Conservation (phyloP, 768 basidiomycete species). For the Suillus fuscotomentosus region DNA sequence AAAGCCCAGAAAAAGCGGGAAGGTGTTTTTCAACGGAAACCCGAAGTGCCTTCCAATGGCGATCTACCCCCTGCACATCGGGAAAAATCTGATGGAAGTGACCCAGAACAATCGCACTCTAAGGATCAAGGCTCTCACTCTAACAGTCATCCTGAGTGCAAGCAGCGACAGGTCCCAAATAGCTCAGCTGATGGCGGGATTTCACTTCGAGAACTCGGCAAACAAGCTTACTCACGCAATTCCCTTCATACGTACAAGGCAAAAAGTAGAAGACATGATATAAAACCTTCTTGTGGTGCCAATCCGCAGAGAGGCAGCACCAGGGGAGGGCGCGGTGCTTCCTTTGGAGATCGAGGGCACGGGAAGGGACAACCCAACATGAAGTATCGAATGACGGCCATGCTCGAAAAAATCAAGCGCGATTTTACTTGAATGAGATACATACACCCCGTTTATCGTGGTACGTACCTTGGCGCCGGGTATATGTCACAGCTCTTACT, state of each 20-base stretch:
- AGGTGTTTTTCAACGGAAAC: constrained; percentile 24
- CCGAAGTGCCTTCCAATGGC: background rate
- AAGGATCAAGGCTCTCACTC: background rate
- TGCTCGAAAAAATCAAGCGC: constrained; percentile 84
- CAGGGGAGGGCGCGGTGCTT: constrained; percentile 28
- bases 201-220: constrained; percentile 59
- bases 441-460: background rate
- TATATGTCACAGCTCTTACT: constrained; percentile 6
- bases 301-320: constrained; percentile 18
- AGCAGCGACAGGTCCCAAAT: constrained; percentile 2
- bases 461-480: constrained; percentile 3
- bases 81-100: background rate
- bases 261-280: constrained; percentile 31
- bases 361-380: constrained; percentile 63
- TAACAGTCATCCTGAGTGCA: background rate
- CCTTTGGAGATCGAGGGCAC: constrained; percentile 30
- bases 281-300: background rate
- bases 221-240: constrained; percentile 58
- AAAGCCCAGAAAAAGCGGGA: constrained; percentile 63
- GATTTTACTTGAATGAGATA: constrained; percentile 39
- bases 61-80: background rate
- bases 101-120: background rate
- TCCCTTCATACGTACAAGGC: constrained; percentile 60
- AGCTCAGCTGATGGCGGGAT: constrained; percentile 12
- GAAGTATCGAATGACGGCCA: constrained; percentile 82